These are phyloP conservation scores for Prunus mira DNA, from an alignment of 306 rosid species.

Conservation along the genomic window DNA sequence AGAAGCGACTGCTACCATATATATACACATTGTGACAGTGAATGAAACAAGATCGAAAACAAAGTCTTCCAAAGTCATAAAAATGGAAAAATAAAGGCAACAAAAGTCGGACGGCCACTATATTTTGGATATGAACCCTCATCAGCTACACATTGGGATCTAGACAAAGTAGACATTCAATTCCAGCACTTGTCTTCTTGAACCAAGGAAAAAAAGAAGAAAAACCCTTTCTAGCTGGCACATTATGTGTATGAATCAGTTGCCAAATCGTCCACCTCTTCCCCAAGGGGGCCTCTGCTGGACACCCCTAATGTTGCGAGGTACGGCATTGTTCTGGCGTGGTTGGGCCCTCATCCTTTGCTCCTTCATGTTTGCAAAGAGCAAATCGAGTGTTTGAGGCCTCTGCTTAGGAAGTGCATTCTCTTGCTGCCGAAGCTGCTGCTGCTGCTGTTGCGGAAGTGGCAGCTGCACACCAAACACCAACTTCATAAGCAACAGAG, in stretches of 20 bases:
- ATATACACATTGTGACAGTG: background rate
- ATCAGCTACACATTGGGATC: constrained; percentile 1
- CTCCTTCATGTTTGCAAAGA: constrained; percentile 87
- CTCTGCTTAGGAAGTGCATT: constrained; percentile 48
- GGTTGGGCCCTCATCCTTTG: constrained; percentile 64
- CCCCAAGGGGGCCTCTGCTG: constrained; percentile 60
- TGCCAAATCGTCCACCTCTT: constrained; percentile 66
- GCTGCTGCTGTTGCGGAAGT: constrained; percentile 23
- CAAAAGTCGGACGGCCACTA: background rate
- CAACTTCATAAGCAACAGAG: constrained; percentile 1
- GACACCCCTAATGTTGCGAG: constrained; percentile 44
- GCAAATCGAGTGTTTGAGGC: constrained; percentile 75
- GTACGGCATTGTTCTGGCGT: constrained; percentile 46
- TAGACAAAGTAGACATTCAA: background rate
- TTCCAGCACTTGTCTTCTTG: background rate
- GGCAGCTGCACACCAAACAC: constrained; percentile 31
- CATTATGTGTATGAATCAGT: constrained; percentile 17
- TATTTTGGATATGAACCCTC: background rate
- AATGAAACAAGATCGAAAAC: background rate
- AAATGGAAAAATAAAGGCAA: background rate
- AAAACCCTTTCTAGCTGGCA: background rate
- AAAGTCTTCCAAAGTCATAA: background rate
- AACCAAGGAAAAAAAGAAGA: background rate
- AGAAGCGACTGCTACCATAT: background rate
- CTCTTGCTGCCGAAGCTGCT: constrained; percentile 24